Base-by-base conservation (phyloP, 2,329 filamentous ascomycete species). In the Stachybotrys echinatus region DNA sequence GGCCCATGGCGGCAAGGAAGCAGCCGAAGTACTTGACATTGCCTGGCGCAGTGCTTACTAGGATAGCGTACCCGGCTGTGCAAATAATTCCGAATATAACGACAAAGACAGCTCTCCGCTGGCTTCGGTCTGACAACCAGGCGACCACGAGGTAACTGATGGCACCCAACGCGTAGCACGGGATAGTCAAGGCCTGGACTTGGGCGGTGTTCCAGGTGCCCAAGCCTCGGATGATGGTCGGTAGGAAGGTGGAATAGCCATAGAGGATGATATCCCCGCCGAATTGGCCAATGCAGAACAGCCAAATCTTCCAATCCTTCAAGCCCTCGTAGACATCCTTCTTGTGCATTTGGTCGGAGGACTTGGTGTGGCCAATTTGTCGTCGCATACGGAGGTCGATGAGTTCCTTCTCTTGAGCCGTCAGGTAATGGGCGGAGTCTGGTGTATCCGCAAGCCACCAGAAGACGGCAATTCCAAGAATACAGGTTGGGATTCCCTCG, bases 121-220 rank as follows among this genome's bases (percentile, higher is more conserved):
- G 80, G 42, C 73, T 74, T 42, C 73, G 70, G 58, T 87, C 83
- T 3, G 79, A 83, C 39, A 83, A 65, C 59, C 74, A 76, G 3
- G 83, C 83, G 0, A 80, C 70, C 0, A 71, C 51, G 3, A 86
- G 68, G 51, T 84, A 87, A 0, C 73, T 78, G 18, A 85, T 72
- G 0, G 82, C 83, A 0, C 83, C 84, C 3, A 84, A 59, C 0
- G 74, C 74, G 53, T 87, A 87, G 61, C 82, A 85, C 1, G 84
- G 84, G 38, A 87, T 85, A 0, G 84, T 87, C 18, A 87, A 71
- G n/a, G 82, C 80, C 58, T 87, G 83, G 0, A 84, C 76, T 40
- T 68, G 54, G 2, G 59, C 54, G 0, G 19, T 56, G n/a, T 51
- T 54, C 61, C 62, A 62, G 47, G 81, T 70, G 0, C 81, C 74